Percentiles rank a stretch among this genome's conserved stretches.
phyloP scores from a whole-genome alignment of 352 stramenopile species.

The Phytophthora europaea region DNA sequence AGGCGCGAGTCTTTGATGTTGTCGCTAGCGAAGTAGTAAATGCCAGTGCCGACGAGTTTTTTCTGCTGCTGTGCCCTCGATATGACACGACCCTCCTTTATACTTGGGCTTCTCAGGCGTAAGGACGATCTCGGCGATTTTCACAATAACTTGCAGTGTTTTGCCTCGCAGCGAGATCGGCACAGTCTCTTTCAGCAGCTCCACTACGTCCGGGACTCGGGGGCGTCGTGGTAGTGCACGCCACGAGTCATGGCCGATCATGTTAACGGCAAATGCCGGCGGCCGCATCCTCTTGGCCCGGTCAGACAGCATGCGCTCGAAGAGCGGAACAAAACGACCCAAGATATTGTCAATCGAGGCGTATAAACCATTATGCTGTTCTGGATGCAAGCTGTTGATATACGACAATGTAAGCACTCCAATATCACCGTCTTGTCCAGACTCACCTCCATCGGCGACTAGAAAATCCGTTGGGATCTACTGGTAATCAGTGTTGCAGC shows the following conservation, averaged over 20 bases:
- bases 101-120: slow-evolving; percentile 52
- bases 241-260: slow-evolving; percentile 24
- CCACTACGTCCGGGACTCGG: slow-evolving; percentile 16
- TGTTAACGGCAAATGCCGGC: slow-evolving; percentile 4
- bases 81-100: slow-evolving; percentile 54
- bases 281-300: background rate
- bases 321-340: slow-evolving; percentile 46
- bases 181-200: background rate
- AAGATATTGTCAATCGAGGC: slow-evolving; percentile 43
- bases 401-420: slow-evolving; percentile 45
- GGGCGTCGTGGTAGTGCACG: slow-evolving; percentile 19
- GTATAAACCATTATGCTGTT: slow-evolving; percentile 39
- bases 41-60: slow-evolving; percentile 55
- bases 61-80: slow-evolving; percentile 55
- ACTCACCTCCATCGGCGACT: slow-evolving; percentile 19
- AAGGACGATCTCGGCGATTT: slow-evolving; percentile 60
- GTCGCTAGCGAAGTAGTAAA: slow-evolving; percentile 56
- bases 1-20: background rate
- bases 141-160: slow-evolving; percentile 57
- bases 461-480: slow-evolving; percentile 57
- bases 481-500: slow-evolving; percentile 40
- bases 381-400: slow-evolving; percentile 68
- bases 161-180: slow-evolving; percentile 31
- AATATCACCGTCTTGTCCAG: background rate
- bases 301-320: slow-evolving; percentile 38